Percentiles rank a stretch among this genome's conserved stretches.
Evolutionary conservation across 2,329 filamentous ascomycete species (phyloP).

Genomic region (Ascochyta koolunga): DNA sequence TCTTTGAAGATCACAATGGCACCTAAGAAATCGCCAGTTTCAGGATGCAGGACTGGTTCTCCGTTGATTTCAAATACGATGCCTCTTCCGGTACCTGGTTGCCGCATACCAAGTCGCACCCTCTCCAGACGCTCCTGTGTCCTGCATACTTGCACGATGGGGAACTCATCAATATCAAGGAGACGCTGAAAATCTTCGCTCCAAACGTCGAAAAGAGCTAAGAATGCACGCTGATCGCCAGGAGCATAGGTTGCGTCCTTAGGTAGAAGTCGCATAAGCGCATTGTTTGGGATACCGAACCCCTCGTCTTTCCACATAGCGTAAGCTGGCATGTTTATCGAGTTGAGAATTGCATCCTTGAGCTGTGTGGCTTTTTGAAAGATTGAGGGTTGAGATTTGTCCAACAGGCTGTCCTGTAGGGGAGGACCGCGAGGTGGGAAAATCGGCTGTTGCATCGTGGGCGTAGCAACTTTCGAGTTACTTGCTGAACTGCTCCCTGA

Average conservation of each 20-base stretch:
- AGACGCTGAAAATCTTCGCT: slow-evolving; percentile 68
- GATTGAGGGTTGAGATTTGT: slow-evolving; percentile 66
- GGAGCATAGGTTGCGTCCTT: slow-evolving; percentile 46
- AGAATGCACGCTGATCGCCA: slow-evolving; percentile 57
- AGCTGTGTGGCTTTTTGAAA: slow-evolving; percentile 75
- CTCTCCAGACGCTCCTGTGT: slow-evolving; percentile 66
- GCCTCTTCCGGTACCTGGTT: slow-evolving; percentile 58
- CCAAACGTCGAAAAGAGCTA: slow-evolving; percentile 67
- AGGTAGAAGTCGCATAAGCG: slow-evolving; percentile 55
- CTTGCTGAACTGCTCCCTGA: slow-evolving; percentile 40
- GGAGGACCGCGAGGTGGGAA: slow-evolving; percentile 74
- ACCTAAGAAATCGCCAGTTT: slow-evolving; percentile 73
- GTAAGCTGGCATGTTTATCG: slow-evolving; percentile 74
- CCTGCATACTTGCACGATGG: slow-evolving; percentile 68
- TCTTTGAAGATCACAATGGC: slow-evolving; percentile 75
- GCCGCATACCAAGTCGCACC: slow-evolving; percentile 66
- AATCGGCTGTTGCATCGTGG: slow-evolving; percentile 62
- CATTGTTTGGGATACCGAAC: slow-evolving; percentile 74
- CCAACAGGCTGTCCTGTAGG: slow-evolving; percentile 53
- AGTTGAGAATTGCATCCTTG: slow-evolving; percentile 79
- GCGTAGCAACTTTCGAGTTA: slow-evolving; percentile 55
- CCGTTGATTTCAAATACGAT: slow-evolving; percentile 70
- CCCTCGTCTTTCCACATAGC: slow-evolving; percentile 81
- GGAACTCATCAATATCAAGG: slow-evolving; percentile 66
- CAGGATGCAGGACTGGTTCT: slow-evolving; percentile 70